Conservation (phyloP, 2,329 filamentous ascomycete genomes). For the Aspergillus sp. region DNA sequence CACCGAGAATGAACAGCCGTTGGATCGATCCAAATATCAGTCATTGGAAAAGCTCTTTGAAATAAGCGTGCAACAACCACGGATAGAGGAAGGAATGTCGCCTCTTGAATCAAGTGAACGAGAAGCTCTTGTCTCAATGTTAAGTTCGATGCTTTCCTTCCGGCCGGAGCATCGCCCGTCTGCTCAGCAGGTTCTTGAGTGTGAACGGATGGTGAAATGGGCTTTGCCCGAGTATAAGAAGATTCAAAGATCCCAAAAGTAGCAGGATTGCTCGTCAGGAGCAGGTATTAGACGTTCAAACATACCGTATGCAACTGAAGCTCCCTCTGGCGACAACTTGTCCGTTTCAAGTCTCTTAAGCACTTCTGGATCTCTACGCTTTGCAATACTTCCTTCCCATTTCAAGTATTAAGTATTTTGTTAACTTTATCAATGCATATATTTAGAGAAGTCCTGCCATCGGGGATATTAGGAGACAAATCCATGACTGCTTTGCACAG, state of each 20-base stretch:
- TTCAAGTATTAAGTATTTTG: too few relatives aligned
- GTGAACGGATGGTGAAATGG: slow-evolving; percentile 26
- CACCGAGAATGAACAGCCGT: slow-evolving; percentile 14
- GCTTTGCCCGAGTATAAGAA: slow-evolving; percentile 18
- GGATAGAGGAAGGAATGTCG: slow-evolving; percentile 9
- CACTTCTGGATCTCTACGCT: too few relatives aligned
- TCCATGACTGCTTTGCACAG: too few relatives aligned
- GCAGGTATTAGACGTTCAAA: too few relatives aligned
- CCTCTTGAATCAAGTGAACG: slow-evolving; percentile 14
- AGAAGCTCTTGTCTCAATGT: slow-evolving; percentile 19
- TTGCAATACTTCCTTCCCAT: too few relatives aligned
- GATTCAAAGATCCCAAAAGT: slow-evolving; percentile 1
- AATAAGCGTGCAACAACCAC: slow-evolving; percentile 17
- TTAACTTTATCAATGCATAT: too few relatives aligned
- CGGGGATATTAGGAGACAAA: too few relatives aligned
- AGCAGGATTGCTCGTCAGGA: too few relatives aligned
- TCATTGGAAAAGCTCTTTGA: slow-evolving; percentile 15
- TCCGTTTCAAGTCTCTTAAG: too few relatives aligned
- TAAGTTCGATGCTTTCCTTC: slow-evolving; percentile 23
- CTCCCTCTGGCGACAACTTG: too few relatives aligned
- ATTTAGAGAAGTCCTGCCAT: too few relatives aligned
- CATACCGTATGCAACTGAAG: too few relatives aligned
- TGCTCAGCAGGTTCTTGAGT: slow-evolving; percentile 19
- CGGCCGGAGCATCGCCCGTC: slow-evolving; percentile 17
- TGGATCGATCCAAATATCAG: slow-evolving; percentile 1